Base-by-base conservation (phyloP, 805 yeast genomes). In the Nakazawaea pomicola region DNA sequence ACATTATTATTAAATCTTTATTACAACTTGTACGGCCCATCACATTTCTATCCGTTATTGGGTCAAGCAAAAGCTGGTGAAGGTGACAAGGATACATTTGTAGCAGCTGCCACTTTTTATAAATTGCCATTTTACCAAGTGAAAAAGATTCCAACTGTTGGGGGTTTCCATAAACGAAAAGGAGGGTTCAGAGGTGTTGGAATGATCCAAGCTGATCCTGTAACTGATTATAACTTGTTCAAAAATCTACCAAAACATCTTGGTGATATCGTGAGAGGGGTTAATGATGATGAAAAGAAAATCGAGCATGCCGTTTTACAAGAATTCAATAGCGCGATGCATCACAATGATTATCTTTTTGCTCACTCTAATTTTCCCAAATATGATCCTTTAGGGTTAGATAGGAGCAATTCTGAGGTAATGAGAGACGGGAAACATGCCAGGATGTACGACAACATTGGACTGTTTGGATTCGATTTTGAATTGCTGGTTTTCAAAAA, bases 11-110 rank as follows among this genome's bases (percentile, higher is more conserved):
- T 76, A 33, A 68, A 79, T 1, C 58, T 75, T 28, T 76, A 72
- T 53, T 76, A 76, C 52, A 76, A 76, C 48, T 58, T 68, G 44
- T 70, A 70, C 53, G 79, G 79, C 0, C 78, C 78, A 4, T 54
- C 62, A n/a, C 55, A 65, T 38, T 74, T 60, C 47, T 74, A 73
- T 46, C 72, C 70, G 19, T 53, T 74, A 16, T 60, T 73, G 36
- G 64, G 74, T 0, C 68, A 70, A 54, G 78, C 77, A 49, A 56
- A 59, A 9, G 41, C 45, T 20, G 81, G 81, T 11, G 79, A 76
- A 55, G 81, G 81, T 27, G 81, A 76, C 49, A 76, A 76, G 48
- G 81, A 76, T 45, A 76, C 81, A 2, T 76, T 76, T 49, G 57
- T 68, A 47, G 79, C 80, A 0, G 78, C 79, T 4, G 71, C 78